Base-by-base conservation (phyloP, 331 rosid species). In the Erythrophleum ivorense region DNA sequence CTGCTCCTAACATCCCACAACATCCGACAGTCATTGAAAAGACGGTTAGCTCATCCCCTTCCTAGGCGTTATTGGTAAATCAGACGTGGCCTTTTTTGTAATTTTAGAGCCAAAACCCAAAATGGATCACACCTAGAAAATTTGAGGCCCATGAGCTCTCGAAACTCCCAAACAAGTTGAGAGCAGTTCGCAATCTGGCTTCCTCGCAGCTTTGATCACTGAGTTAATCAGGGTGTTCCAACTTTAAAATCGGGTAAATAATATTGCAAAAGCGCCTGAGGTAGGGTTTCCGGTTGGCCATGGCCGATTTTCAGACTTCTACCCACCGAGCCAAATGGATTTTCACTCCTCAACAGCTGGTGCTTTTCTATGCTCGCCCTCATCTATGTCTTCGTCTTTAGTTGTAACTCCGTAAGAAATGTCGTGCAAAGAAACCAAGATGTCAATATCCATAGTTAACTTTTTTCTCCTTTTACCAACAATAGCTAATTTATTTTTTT, bases 251-350 rank as follows among this genome's bases (percentile, higher is more conserved):
- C 2, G 60, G 62, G 62, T 33, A 7, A 15, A 8, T 16, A 31
- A 36, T 53, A 13, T 53, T 34, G 66, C 66, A 9, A 73, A 18
- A 34, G 34, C 65, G 29, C 52, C 40, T 11, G 13, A 21, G 40
- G 18, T 33, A 41, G 70, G 79, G 55, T 45, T 45, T 58, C 53
- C 34, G 64, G 66, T 50, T 49, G 53, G 38, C 69, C 86, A 92
- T 96, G 98, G 94, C 97, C 76, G 97, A 96, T 91, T 96, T 96
- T 87, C 81, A 77, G 84, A 92, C 97, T 57, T 96, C 97, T 48
- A 94, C 98, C 73, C 99, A 92, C 84, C 86, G 92, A 15, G 88
- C 89, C 73, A 96, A 89, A 86, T 96, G 98, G 98, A 92, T 94
- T 76, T 89, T 96, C 88, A 74, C 91, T 78, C 97, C 92, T 45